Evolutionary conservation across 1,284 basidiomycete genomes (phyloP).

Genomic region (Apiotrichum laibachii): DNA sequence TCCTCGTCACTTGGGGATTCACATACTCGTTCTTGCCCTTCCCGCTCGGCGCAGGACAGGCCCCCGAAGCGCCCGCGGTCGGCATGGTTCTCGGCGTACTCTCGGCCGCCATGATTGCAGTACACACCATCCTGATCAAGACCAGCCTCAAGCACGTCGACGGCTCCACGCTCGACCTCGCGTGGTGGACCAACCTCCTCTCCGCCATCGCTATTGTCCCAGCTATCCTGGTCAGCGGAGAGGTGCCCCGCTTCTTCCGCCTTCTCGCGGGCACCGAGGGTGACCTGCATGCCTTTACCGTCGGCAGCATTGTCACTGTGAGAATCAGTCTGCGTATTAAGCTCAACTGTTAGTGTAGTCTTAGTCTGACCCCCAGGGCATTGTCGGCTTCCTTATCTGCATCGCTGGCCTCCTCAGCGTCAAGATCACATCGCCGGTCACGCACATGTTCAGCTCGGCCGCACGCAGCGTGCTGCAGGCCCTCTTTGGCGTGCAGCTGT

Average conservation of each 20-base stretch:
- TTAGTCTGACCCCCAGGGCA: constrained; percentile 13
- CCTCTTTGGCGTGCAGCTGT: constrained; percentile 12
- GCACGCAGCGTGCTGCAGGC: constrained; percentile 26
- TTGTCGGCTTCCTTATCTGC: constrained; percentile 31
- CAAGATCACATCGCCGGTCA: constrained; percentile 35
- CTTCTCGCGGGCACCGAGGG: background rate
- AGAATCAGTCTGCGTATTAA: background rate
- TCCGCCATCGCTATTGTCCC: constrained; percentile 18
- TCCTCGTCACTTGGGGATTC: constrained; percentile 35
- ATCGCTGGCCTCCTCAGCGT: constrained; percentile 29
- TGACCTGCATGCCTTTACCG: constrained; percentile 18
- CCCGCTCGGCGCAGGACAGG: background rate
- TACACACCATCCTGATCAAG: constrained; percentile 38
- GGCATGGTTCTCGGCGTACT: constrained; percentile 31
- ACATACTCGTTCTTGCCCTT: constrained; percentile 30
- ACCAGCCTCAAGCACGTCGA: constrained; percentile 26
- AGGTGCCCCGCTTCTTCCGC: constrained; percentile 7
- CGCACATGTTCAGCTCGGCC: constrained; percentile 31
- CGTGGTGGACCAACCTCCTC: constrained; percentile 31
- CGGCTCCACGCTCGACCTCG: constrained; percentile 26
- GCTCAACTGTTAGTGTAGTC: too few species aligned
- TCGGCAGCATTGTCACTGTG: constrained; percentile 22
- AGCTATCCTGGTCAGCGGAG: constrained; percentile 15
- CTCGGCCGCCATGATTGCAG: constrained; percentile 25
- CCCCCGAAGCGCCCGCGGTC: constrained; percentile 31